These are phyloP conservation scores for Meira nashicola DNA, from an alignment of 1,284 basidiomycete genomes.

Conservation along the genomic window DNA sequence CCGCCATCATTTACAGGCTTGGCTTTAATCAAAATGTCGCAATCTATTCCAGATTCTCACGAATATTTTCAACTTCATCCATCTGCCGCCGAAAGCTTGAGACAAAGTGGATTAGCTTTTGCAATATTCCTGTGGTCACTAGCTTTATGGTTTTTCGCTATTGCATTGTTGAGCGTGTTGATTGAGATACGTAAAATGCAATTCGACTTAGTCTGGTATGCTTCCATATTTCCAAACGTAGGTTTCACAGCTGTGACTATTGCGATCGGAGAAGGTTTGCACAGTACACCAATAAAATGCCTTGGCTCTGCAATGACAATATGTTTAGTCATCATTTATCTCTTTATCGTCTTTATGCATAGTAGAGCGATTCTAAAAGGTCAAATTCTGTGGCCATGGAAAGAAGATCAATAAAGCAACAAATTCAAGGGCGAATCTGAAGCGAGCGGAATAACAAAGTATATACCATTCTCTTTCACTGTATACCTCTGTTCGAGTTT, in stretches of 20 bases:
- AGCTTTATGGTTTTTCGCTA: conserved; percentile 20
- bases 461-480: too few species aligned
- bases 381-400: conserved; percentile 18
- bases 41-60: background rate
- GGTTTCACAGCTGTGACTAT: conserved; percentile 21
- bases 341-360: conserved; percentile 13
- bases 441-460: too few species aligned
- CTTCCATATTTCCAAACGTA: conserved; percentile 23
- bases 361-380: conserved; percentile 12
- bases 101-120: conserved; percentile 6
- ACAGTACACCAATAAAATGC: background rate
- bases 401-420: too few species aligned
- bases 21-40: conserved; percentile 20
- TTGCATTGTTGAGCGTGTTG: conserved; percentile 18
- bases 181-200: background rate
- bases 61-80: conserved; percentile 18
- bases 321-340: conserved; percentile 15
- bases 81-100: background rate
- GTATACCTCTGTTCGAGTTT: too few species aligned
- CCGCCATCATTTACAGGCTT: conserved; percentile 26
- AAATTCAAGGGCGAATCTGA: too few species aligned
- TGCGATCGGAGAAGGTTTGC: conserved; percentile 13
- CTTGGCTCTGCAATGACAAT: conserved; percentile 14
- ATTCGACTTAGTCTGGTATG: conserved; percentile 30
- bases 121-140: conserved; percentile 22